Percentiles rank a stretch among this genome's conserved stretches.
Conservation (phyloP, 108 stramenopile species). For the Discostella pseudostelligera region DNA sequence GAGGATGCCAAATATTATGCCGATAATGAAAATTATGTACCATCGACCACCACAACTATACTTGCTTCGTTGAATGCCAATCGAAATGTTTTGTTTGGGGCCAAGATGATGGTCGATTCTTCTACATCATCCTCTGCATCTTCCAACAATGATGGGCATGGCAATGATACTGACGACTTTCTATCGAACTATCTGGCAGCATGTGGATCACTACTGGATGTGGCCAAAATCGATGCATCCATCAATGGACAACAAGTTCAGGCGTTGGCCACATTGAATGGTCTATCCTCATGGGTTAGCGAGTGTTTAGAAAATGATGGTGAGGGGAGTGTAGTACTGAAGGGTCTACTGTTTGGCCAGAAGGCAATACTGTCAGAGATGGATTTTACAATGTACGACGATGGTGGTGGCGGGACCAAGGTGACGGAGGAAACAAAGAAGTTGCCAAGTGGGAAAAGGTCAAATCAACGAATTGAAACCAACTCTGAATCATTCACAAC, state of each 20-base stretch:
- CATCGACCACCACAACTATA: not conserved
- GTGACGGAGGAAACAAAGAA: not conserved
- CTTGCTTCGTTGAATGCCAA: constrained; percentile 60
- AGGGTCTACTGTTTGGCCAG: constrained; percentile 6
- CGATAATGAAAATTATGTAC: not conserved
- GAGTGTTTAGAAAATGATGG: constrained; percentile 42
- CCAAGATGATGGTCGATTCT: constrained; percentile 15
- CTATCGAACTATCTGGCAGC: constrained; percentile 30
- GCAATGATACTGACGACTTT: not conserved
- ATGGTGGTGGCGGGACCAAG: no score
- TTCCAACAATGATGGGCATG: not conserved
- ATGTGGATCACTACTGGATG: constrained; percentile 59
- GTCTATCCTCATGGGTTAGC: constrained; percentile 68
- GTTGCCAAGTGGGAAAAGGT: constrained; percentile 12
- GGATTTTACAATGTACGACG: not conserved
- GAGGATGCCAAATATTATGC: not conserved
- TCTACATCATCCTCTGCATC: not conserved
- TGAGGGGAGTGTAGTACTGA: constrained; percentile 32
- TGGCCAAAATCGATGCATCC: constrained; percentile 62
- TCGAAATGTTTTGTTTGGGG: constrained; percentile 72
- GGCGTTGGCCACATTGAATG: constrained; percentile 64
- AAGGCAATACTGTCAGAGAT: no score
- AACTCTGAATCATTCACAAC: constrained; percentile 4
- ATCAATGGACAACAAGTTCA: constrained; percentile 78
- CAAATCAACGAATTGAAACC: constrained; percentile 17